Evolutionary conservation across 805 yeast species (phyloP).

Genomic region (Myxozyma mucilagina): DNA sequence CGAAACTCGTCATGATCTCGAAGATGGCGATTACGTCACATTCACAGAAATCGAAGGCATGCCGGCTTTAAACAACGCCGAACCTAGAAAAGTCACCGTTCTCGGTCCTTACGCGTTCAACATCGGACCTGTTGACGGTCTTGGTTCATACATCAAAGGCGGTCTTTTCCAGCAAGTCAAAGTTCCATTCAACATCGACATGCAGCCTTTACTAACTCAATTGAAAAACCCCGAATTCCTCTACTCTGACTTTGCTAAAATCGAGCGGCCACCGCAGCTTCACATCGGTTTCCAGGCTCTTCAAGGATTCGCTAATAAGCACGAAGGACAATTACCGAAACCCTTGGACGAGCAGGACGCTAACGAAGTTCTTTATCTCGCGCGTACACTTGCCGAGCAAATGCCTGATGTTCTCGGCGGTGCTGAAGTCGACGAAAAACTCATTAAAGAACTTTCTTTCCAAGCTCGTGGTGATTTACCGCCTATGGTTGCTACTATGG

Average conservation of each 20-base stretch:
- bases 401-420: constrained; percentile 56
- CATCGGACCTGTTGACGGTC: constrained; percentile 54
- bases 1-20: constrained; percentile 88
- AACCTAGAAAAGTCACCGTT: constrained; percentile 73
- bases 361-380: constrained; percentile 58
- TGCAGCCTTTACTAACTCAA: constrained; percentile 65
- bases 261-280: constrained; percentile 85
- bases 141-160: constrained; percentile 72
- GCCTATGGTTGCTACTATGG: constrained; percentile 82
- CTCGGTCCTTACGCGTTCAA: constrained; percentile 94
- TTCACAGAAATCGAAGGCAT: constrained; percentile 85
- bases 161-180: constrained; percentile 93
- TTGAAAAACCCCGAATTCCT: constrained; percentile 75
- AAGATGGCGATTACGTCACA: constrained; percentile 87
- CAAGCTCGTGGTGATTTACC: constrained; percentile 93
- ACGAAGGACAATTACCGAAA: constrained; percentile 69
- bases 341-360: constrained; percentile 79
- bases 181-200: constrained; percentile 65
- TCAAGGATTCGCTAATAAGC: constrained; percentile 64
- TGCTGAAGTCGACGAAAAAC: constrained; percentile 59
- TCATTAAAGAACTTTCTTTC: constrained; percentile 70
- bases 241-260: constrained; percentile 87
- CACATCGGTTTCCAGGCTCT: constrained; percentile 93
- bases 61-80: constrained; percentile 69
- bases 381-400: constrained; percentile 59